Conservation (phyloP, 805 yeast genomes). For the Kodamaea fukazawae region DNA sequence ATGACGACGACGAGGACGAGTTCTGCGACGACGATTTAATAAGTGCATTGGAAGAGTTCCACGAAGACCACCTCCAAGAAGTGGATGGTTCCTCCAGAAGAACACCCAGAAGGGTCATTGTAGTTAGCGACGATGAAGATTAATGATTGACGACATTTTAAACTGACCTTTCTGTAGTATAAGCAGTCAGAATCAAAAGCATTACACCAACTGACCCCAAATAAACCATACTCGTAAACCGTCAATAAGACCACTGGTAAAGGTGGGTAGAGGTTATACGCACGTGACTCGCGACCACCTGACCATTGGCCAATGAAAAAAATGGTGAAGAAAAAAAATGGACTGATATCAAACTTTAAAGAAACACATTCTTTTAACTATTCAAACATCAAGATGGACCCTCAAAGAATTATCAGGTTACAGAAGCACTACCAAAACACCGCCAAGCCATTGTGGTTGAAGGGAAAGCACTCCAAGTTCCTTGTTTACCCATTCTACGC, state of each 20-base stretch:
- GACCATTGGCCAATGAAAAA: slow-evolving; percentile 10
- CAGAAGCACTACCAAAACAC: slow-evolving; percentile 45
- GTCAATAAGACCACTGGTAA: too few species aligned
- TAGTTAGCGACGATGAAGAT: slow-evolving; percentile 20
- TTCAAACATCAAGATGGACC: slow-evolving; percentile 30
- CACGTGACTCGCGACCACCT: slow-evolving; percentile 6
- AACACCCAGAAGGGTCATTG: slow-evolving; percentile 16
- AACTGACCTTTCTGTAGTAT: background rate
- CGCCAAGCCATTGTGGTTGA: slow-evolving; percentile 43
- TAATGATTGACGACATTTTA: background rate
- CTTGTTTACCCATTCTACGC: slow-evolving; percentile 78
- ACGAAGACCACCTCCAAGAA: slow-evolving; percentile 14
- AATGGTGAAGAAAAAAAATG: slow-evolving; percentile 11
- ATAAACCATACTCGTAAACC: too few species aligned
- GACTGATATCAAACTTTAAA: slow-evolving; percentile 9
- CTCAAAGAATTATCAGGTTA: slow-evolving; percentile 46
- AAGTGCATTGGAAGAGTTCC: slow-evolving; percentile 26
- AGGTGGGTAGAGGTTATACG: background rate
- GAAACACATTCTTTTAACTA: background rate
- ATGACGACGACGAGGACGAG: slow-evolving; percentile 14
- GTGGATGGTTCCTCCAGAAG: slow-evolving; percentile 8
- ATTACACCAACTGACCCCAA: too few species aligned
- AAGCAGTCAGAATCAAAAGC: too few species aligned
- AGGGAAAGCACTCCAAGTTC: slow-evolving; percentile 53
- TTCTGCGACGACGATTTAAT: slow-evolving; percentile 18